Conservation (phyloP, 495 filamentous ascomycete species). For the Penicillium angulare region DNA sequence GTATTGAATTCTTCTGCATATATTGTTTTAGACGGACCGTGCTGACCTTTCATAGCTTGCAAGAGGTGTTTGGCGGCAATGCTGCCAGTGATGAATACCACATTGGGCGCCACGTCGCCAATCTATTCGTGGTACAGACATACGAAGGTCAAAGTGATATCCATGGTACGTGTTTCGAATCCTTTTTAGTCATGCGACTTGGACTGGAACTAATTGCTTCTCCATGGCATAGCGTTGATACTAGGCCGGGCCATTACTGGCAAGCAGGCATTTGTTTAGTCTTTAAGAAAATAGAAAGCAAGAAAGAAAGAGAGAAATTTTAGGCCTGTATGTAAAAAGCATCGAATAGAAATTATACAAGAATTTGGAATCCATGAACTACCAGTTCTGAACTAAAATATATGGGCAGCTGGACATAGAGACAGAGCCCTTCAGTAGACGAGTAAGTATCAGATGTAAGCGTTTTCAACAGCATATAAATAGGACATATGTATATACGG, state of each 20-base stretch:
- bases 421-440: too few species aligned
- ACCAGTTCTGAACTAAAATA: too few species aligned
- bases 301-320: not conserved
- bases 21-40: slow-evolving; percentile 3
- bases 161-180: slow-evolving; percentile 62
- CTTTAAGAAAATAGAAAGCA: not conserved
- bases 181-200: slow-evolving; percentile 4
- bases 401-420: too few species aligned
- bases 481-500: too few species aligned
- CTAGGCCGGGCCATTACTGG: slow-evolving; percentile 69
- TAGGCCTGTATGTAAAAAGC: too few species aligned
- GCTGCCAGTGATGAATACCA: slow-evolving; percentile 95
- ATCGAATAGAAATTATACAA: too few species aligned
- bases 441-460: too few species aligned
- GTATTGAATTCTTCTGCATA: slow-evolving; percentile 34
- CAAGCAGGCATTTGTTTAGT: slow-evolving; percentile 63
- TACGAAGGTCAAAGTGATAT: slow-evolving; percentile 98
- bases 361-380: too few species aligned
- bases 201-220: slow-evolving; percentile 15
- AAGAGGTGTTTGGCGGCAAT: slow-evolving; percentile 96
- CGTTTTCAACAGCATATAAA: too few species aligned
- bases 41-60: slow-evolving; percentile 53
- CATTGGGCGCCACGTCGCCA: slow-evolving; percentile 92
- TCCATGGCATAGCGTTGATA: slow-evolving; percentile 53
- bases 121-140: slow-evolving; percentile 95